A percentile compares a stretch with the other conserved stretches of the same genome.
Conservation (phyloP, 2,329 filamentous ascomycete genomes). For the Fusarium nurragi region DNA sequence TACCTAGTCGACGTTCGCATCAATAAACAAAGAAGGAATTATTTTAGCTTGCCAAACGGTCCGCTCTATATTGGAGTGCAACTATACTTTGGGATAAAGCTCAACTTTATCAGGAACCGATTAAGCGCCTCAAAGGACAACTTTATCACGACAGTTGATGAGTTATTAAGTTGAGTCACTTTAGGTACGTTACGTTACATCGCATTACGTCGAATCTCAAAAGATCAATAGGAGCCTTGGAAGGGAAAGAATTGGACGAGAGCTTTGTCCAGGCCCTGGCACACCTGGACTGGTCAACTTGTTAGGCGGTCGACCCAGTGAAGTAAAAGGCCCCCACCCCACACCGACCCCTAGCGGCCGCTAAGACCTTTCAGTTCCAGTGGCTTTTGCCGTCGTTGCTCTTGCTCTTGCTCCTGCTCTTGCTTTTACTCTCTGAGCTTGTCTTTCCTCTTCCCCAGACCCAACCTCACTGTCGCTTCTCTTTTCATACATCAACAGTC, state of each 20-base stretch:
- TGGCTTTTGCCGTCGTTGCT: constrained; percentile 1
- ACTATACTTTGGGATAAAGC: background rate
- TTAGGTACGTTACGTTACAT: constrained; percentile 10
- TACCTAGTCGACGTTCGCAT: constrained; percentile 15
- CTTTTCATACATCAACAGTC: constrained; percentile 30
- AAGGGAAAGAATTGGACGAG: constrained; percentile 3
- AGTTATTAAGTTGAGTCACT: background rate
- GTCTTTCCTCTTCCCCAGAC: constrained; percentile 3
- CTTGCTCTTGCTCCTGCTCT: background rate
- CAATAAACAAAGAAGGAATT: background rate
- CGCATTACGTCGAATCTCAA: constrained; percentile 19
- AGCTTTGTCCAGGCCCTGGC: constrained; percentile 4
- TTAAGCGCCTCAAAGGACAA: background rate
- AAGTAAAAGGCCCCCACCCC: constrained; percentile 2
- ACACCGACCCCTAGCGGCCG: constrained; percentile 14
- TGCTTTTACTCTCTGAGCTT: constrained; percentile 7
- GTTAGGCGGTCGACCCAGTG: constrained; percentile 4
- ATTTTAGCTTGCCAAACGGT: constrained; percentile 7
- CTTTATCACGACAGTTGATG: background rate
- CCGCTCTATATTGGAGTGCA: background rate
- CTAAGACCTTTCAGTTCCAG: constrained; percentile 26
- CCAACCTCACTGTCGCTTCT: constrained; percentile 21
- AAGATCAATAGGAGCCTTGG: constrained; percentile 11
- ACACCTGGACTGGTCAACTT: background rate
- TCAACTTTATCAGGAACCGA: background rate